Evolutionary conservation across 495 filamentous ascomycete species (phyloP).

Genomic region (Penicillium nucicola): DNA sequence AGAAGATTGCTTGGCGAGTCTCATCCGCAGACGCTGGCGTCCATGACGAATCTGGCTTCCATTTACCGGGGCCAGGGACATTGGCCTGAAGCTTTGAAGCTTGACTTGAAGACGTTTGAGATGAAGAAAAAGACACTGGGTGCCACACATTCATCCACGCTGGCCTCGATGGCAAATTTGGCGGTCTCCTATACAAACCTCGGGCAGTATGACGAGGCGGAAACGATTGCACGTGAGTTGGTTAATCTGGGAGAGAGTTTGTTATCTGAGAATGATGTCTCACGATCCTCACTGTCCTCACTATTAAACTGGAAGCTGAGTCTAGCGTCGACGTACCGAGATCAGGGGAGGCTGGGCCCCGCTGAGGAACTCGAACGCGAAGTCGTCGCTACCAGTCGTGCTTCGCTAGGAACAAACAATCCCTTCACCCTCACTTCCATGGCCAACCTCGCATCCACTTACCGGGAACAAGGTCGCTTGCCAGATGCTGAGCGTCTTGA

Average conservation of each 20-base stretch:
- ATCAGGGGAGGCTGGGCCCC: conserved; percentile 22
- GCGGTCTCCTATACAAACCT: conserved; percentile 19
- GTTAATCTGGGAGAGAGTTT: conserved; percentile 16
- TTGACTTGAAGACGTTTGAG: conserved; percentile 10
- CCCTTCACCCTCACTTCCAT: conserved; percentile 20
- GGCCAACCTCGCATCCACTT: conserved; percentile 22
- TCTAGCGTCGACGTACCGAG: conserved; percentile 14
- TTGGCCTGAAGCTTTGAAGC: conserved; percentile 22
- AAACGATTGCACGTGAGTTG: conserved; percentile 16
- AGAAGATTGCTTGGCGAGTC: conserved; percentile 14
- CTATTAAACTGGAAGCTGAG: conserved; percentile 15
- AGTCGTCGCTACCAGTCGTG: conserved; percentile 15
- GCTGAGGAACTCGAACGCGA: conserved; percentile 35
- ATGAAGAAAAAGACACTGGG: conserved; percentile 23
- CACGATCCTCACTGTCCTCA: conserved; percentile 16
- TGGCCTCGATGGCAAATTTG: conserved; percentile 22
- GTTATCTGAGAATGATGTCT: conserved; percentile 27
- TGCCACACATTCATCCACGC: conserved; percentile 30
- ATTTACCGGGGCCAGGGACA: conserved; percentile 27
- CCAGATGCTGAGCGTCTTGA: conserved; percentile 22
- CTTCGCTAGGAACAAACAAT: conserved; percentile 19
- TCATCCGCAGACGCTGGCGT: conserved; percentile 13
- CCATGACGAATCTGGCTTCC: conserved; percentile 28
- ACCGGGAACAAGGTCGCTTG: conserved; percentile 15
- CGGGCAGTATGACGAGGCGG: conserved; percentile 27